Percentiles rank a stretch among this genome's conserved stretches.
Conservation (phyloP, 257 asterid genomes). For the Jaltomata sinuosa region DNA sequence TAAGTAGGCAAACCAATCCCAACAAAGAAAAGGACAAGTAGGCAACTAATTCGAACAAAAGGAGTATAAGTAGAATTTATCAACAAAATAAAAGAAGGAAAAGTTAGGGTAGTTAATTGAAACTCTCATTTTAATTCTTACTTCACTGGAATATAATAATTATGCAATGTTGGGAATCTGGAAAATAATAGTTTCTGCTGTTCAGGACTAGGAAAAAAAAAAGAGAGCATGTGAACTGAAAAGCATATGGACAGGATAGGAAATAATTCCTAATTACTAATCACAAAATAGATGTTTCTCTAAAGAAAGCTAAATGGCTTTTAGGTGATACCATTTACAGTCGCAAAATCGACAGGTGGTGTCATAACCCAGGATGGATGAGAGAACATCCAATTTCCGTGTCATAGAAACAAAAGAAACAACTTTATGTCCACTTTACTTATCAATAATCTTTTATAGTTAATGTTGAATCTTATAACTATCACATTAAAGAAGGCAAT, state of each 20-base stretch:
- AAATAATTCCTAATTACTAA: not conserved
- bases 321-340: not conserved
- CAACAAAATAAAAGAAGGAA: not conserved
- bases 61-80: not conserved
- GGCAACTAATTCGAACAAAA: not conserved
- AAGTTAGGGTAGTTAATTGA: not conserved
- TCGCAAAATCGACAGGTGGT: not conserved
- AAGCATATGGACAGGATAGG: not conserved
- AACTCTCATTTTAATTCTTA: not conserved
- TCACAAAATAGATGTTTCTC: not conserved
- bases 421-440: not conserved
- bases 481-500: not conserved
- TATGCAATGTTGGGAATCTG: not conserved
- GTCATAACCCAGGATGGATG: not conserved
- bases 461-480: not conserved
- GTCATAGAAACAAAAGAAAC: not conserved
- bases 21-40: not conserved
- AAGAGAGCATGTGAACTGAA: not conserved
- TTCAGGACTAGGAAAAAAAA: not conserved
- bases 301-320: not conserved
- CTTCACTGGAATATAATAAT: not conserved
- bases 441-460: not conserved
- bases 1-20: not conserved
- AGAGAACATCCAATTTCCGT: not conserved
- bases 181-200: not conserved